A percentile compares a stretch with the other conserved stretches of the same genome.
Conservation (phyloP, 441 rosid genomes). For the Manihot esculenta region DNA sequence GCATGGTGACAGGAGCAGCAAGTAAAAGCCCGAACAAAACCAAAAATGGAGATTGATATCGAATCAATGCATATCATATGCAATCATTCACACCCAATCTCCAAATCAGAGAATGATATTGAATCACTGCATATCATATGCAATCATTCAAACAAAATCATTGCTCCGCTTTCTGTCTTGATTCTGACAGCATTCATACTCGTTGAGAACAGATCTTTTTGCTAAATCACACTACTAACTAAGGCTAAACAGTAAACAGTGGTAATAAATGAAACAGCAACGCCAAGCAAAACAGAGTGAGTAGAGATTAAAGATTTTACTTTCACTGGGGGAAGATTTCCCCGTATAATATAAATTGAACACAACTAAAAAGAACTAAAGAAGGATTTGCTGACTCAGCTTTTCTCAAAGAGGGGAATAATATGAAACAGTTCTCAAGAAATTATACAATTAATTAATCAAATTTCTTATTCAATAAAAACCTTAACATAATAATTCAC, state of each 20-base stretch:
- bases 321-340: background rate
- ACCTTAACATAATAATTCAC: background rate
- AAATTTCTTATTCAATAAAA: background rate
- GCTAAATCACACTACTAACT: background rate
- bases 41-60: no score
- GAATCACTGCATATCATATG: no score
- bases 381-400: background rate
- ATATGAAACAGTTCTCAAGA: background rate
- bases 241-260: no score
- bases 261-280: no score
- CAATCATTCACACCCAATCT: background rate
- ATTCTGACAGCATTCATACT: background rate
- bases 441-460: background rate
- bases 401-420: background rate
- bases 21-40: no score
- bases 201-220: background rate
- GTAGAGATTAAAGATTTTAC: background rate
- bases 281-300: background rate
- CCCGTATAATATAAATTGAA: background rate
- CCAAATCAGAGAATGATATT: no score
- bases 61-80: no score
- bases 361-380: background rate
- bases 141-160: constrained; percentile 8
- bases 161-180: background rate
- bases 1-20: constrained; percentile 11